Base-by-base conservation (phyloP, 257 asterid genomes). In the Petunia axillaris region DNA sequence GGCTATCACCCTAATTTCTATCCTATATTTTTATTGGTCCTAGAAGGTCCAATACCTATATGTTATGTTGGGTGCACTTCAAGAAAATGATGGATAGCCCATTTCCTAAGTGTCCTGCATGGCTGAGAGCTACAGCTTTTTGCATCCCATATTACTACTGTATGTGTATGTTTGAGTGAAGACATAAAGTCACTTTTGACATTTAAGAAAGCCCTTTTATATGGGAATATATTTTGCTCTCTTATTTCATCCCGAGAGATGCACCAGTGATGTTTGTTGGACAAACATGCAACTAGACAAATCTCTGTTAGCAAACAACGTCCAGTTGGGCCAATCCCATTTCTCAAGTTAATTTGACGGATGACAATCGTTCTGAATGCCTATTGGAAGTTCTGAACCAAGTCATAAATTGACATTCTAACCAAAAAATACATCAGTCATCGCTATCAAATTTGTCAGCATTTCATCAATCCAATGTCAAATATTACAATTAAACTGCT, bases 61-160 rank as follows among this genome's bases (percentile, higher is more conserved):
- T 64, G 75, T 37, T 40, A 40, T 67, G 75, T 67, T 67, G 41
- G 75, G 4, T 67, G 75, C 54, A 67, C 38, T 41, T 67, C 54
- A 41, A 41, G 75, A 67, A 41, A n/a, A 67, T 43, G 75, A 41
- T 67, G 41, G 38, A n/a, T 41, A 35, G 35, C 3, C 48, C 6
- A 14, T 66, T 15, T 66, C 38, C 41, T 37, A 44, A 37, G 70
- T 64, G 16, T 13, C 16, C 59, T 4, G 16, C 59, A 10, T 59
- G 64, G 7, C 13, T 9, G 58, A 81, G 55, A 62, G 16, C 46
- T 64, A 71, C 62, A 80, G 3, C 54, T 43, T 43, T 37, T 5
- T 36, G 8, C 59, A n/a, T 41, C 59, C 44, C 9, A 25, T 25
- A 25, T 25, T 25, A 25, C 25, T 25, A 25, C 25, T 25, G 25